A percentile compares a stretch with the other conserved stretches of the same genome.
Evolutionary conservation across 2,329 filamentous ascomycete species (phyloP).

Genomic region (Fusarium phyllophilum): DNA sequence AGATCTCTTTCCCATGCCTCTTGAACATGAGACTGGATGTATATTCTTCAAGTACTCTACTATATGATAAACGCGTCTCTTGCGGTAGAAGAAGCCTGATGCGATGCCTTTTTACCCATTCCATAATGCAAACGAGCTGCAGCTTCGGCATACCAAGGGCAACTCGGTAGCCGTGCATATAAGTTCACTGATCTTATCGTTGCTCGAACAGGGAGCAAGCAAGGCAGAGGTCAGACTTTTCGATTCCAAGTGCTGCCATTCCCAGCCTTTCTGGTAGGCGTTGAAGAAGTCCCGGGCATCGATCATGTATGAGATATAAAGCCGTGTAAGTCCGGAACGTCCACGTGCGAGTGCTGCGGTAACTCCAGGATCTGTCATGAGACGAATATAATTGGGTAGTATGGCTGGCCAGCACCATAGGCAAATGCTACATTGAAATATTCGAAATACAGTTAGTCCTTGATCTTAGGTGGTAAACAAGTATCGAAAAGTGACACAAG

Average conservation of each 20-base stretch:
- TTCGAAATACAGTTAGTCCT: neutral
- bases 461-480: neutral
- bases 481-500: neutral
- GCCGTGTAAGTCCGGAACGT: neutral
- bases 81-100: neutral
- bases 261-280: neutral
- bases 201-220: neutral
- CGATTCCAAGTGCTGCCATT: neutral
- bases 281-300: neutral
- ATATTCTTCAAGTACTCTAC: neutral
- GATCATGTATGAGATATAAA: neutral
- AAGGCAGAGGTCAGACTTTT: neutral
- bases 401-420: neutral
- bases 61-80: neutral
- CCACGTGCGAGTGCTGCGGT: neutral
- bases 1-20: neutral
- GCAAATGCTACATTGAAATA: neutral
- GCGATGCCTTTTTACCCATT: neutral
- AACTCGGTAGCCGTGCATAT: neutral
- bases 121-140: neutral
- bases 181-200: neutral
- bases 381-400: neutral
- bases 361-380: neutral
- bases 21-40: neutral
- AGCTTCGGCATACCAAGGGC: neutral